Percentiles rank a stretch among this genome's conserved stretches.
These are phyloP conservation scores for Phytopythium aichiense DNA, from an alignment of 352 stramenopile genomes.

Conservation along the genomic window DNA sequence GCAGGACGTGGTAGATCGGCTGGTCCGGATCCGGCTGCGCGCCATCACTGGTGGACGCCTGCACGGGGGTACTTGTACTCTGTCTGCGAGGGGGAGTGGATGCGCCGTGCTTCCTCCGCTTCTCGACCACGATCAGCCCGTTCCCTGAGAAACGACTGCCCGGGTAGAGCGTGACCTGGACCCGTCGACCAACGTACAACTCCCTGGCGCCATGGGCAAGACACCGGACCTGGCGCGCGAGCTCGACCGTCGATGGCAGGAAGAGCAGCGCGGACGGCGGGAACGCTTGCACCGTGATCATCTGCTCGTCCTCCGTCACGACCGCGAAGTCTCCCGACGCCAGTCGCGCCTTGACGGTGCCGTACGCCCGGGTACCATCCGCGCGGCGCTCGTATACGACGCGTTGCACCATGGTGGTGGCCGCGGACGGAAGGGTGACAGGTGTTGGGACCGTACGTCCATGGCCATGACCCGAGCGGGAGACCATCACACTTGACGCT, in stretches of 20 bases:
- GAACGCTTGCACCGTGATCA: constrained; percentile 53
- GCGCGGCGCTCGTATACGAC: constrained; percentile 42
- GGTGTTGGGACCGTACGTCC: constrained; percentile 12
- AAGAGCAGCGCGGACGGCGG: constrained; percentile 41
- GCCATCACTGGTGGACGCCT: too few species aligned
- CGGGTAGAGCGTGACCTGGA: constrained; percentile 70
- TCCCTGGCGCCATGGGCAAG: constrained; percentile 33
- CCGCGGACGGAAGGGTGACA: constrained; percentile 6
- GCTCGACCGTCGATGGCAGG: constrained; percentile 49
- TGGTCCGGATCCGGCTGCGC: constrained; percentile 12
- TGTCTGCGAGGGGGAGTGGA: too few species aligned
- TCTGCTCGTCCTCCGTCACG: constrained; percentile 57
- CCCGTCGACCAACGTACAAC: constrained; percentile 62
- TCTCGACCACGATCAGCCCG: constrained; percentile 56
- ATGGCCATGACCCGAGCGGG: not conserved
- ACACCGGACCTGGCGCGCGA: constrained; percentile 50
- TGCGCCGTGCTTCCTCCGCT: not conserved
- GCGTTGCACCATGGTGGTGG: constrained; percentile 7
- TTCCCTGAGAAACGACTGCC: constrained; percentile 61
- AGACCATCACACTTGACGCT: not conserved
- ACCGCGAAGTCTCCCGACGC: constrained; percentile 45
- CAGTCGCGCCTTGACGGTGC: constrained; percentile 47
- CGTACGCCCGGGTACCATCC: constrained; percentile 45
- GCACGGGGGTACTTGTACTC: not conserved
- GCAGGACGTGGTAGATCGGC: constrained; percentile 51